These are phyloP conservation scores for Skeletonema potamos DNA, from an alignment of 108 stramenopile species.

Conservation along the genomic window DNA sequence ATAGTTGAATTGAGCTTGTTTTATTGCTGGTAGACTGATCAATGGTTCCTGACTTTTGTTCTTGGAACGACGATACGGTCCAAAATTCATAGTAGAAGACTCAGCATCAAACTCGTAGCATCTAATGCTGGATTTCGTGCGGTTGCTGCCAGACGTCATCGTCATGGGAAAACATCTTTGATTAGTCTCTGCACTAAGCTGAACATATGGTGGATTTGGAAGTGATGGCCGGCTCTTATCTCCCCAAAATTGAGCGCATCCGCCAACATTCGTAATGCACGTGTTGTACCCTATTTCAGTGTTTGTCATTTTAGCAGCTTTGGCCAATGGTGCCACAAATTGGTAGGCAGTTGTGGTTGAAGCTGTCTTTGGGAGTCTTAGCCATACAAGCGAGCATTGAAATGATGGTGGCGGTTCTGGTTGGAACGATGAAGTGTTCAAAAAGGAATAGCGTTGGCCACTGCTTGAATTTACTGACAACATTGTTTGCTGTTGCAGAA, in stretches of 20 bases:
- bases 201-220: no score
- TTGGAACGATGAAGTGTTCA: no score
- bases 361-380: conserved; percentile 37
- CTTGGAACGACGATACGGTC: conserved; percentile 4
- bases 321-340: conserved; percentile 17
- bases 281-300: conserved; percentile 23
- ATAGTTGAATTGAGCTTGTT: background rate
- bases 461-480: no score
- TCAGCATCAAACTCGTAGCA: conserved; percentile 28
- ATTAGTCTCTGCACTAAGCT: background rate
- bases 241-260: conserved; percentile 19
- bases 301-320: conserved; percentile 9
- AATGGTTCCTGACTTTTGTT: background rate
- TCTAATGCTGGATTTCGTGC: background rate
- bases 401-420: no score
- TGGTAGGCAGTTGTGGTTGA: conserved; percentile 17
- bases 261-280: conserved; percentile 14
- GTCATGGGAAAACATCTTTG: background rate
- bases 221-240: no score
- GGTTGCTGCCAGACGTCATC: background rate
- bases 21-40: background rate
- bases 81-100: conserved; percentile 16
- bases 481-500: no score
- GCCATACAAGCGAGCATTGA: conserved; percentile 29
- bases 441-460: no score